These are phyloP conservation scores for Xylaria sp. DNA, from an alignment of 2,329 filamentous ascomycete genomes.

Conservation along the genomic window DNA sequence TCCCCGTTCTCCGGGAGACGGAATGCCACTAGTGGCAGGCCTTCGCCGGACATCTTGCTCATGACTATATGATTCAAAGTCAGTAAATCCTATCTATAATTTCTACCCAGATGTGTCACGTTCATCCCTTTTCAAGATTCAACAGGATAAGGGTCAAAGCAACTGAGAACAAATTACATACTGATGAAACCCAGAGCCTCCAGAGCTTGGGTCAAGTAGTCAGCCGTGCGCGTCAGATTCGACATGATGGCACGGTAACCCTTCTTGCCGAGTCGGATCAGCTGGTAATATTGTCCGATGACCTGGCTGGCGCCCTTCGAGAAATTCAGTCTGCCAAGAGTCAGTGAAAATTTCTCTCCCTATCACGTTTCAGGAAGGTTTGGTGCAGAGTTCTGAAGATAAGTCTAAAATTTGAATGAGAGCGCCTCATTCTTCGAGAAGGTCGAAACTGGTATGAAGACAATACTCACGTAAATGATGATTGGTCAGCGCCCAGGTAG, in stretches of 20 bases:
- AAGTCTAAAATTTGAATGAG: too few species aligned
- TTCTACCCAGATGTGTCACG: background rate
- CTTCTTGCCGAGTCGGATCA: constrained; percentile 92
- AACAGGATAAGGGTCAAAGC: background rate
- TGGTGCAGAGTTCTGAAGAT: too few species aligned
- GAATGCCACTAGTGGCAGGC: constrained; percentile 91
- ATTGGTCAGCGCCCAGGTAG: constrained; percentile 94
- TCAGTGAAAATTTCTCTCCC: constrained; percentile 4
- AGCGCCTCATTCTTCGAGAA: too few species aligned
- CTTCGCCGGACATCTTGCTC: constrained; percentile 79
- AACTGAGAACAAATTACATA: background rate
- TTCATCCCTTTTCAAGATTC: background rate
- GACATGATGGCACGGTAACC: constrained; percentile 94
- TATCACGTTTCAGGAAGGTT: background rate
- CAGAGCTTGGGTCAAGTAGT: constrained; percentile 82
- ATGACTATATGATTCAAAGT: constrained; percentile 63
- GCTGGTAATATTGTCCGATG: constrained; percentile 96
- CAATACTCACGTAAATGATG: constrained; percentile 76
- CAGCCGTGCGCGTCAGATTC: constrained; percentile 88
- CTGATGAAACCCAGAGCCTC: constrained; percentile 80
- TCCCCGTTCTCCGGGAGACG: constrained; percentile 70
- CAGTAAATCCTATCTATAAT: background rate
- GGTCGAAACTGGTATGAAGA: background rate
- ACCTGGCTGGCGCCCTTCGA: constrained; percentile 94
- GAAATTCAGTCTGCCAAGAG: constrained; percentile 76